Evolutionary conservation across 768 basidiomycete genomes (phyloP).

Genomic region (Exidia glandulosa): DNA sequence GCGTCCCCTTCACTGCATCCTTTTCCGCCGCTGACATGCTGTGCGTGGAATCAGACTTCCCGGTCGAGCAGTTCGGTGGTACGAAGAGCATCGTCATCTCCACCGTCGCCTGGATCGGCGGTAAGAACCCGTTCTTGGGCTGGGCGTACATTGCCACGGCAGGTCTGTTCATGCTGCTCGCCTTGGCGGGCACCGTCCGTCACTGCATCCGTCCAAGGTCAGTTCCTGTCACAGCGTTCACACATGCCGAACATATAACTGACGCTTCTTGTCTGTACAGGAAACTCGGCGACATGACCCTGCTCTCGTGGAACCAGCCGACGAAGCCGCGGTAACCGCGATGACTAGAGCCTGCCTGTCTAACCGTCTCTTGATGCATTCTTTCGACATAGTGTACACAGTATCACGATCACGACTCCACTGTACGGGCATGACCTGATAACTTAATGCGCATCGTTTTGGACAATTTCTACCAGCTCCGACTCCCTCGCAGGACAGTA

Average conservation of each 20-base stretch:
- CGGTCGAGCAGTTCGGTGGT: slow-evolving; percentile 80
- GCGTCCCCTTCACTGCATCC: slow-evolving; percentile 20
- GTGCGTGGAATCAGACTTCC: slow-evolving; percentile 58
- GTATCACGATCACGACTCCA: neutral
- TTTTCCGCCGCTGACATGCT: slow-evolving; percentile 5
- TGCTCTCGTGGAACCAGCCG: slow-evolving; percentile 75
- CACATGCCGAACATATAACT: slow-evolving; percentile 1
- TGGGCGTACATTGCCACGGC: slow-evolving; percentile 95
- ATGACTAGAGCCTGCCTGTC: no score
- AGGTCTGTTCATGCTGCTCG: slow-evolving; percentile 76
- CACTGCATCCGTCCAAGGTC: slow-evolving; percentile 90
- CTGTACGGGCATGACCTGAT: neutral
- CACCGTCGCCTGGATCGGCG: slow-evolving; percentile 97
- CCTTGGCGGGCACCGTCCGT: slow-evolving; percentile 77
- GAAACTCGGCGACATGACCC: slow-evolving; percentile 77
- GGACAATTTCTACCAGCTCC: no score
- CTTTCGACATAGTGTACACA: neutral
- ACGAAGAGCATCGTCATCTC: slow-evolving; percentile 96
- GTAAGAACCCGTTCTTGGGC: slow-evolving; percentile 95
- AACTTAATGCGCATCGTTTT: neutral
- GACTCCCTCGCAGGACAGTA: slow-evolving; percentile 5
- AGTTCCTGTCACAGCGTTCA: no score
- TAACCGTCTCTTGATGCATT: neutral
- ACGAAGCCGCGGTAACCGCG: neutral
- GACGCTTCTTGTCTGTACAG: slow-evolving; percentile 25